Conservation (phyloP, 2,329 filamentous ascomycete genomes). For the Trichoderma afroharzianum region DNA sequence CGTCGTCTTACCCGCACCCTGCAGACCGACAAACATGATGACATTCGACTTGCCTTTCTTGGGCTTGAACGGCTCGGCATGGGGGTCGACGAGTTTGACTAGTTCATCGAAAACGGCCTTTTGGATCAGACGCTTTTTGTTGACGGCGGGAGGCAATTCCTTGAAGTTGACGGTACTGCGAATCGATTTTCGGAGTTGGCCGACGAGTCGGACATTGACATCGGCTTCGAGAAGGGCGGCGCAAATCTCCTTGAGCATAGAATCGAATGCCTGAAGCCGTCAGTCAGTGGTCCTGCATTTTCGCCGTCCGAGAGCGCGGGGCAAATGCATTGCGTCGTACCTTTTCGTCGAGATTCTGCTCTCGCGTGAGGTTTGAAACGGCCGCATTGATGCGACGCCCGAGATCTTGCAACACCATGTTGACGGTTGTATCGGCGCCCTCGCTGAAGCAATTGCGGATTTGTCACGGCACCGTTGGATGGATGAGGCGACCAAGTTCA, state of each 20-base stretch:
- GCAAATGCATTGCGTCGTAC: slow-evolving; percentile 40
- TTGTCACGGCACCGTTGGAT: not conserved
- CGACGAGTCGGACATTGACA: slow-evolving; percentile 92
- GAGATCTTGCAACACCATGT: slow-evolving; percentile 98
- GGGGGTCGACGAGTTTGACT: slow-evolving; percentile 90
- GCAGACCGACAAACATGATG: slow-evolving; percentile 98
- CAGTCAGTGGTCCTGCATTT: not conserved
- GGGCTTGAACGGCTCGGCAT: slow-evolving; percentile 91
- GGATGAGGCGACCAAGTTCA: slow-evolving; percentile 2
- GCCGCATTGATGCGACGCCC: slow-evolving; percentile 98
- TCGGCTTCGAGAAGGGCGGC: slow-evolving; percentile 93
- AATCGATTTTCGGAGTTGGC: slow-evolving; percentile 88
- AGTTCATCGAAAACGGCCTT: slow-evolving; percentile 97
- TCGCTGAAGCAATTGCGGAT: not conserved
- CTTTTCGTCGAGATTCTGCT: slow-evolving; percentile 95
- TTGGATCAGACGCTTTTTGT: slow-evolving; percentile 98
- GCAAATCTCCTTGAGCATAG: slow-evolving; percentile 98
- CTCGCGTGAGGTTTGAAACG: slow-evolving; percentile 86
- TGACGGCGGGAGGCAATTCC: slow-evolving; percentile 82
- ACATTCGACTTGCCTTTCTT: slow-evolving; percentile 96
- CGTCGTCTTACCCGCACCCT: slow-evolving; percentile 96
- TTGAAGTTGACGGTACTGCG: slow-evolving; percentile 90
- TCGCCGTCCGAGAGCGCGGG: slow-evolving; percentile 3
- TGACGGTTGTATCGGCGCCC: slow-evolving; percentile 5
- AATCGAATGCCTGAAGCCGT: slow-evolving; percentile 73